Base-by-base conservation (phyloP, 176 grass and related monocot species). In the Rhynchospora pubera region DNA sequence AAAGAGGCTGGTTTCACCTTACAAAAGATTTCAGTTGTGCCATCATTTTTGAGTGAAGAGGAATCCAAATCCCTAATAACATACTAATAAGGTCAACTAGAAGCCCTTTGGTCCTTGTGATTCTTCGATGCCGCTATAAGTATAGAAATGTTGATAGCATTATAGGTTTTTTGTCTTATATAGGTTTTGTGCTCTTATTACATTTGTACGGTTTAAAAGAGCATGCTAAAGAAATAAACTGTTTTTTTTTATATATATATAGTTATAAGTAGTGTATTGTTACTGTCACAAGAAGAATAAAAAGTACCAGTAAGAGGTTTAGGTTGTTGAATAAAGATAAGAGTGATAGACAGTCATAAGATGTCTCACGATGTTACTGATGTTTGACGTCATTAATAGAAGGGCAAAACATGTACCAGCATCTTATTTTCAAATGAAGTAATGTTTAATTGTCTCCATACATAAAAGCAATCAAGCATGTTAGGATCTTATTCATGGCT, bases 1-100 rank as follows among this genome's bases (percentile, higher is more conserved):
- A 44, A 64, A 2, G 50, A 89, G 23, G 83, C 86, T 12, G 90
- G 92, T 46, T 94, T 97, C 58, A 39, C 62, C 7, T 4, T 94
- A 22, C 75, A 92, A 66, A 66, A 63, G 32, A 84, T 92, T n/a
- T n/a, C 59, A 16, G 85, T 92, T 59, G 77, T 81, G 3, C 86
- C 85, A 5, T 78, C 91, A 6, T 60, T 84, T 28, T 87, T 97
- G 3, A 73, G 61, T 0, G 48, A 82, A 13, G 91, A 87, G 45
- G 87, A 97, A 28, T 32, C 77, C 23, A 77, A 78, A 82, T 62
- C 52, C 56, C 68, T 85, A 6, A 69, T 73, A 55, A 9, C 42
- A 11, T 83, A 32, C 62, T 83, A 76, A 83, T 59, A 7, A 55
- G 23, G 22, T 6, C 2, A 26, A 15, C 22, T 55, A 76, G 58